These are phyloP conservation scores for Cyberlindnera sargentensis DNA, from an alignment of 805 yeast species.

Conservation along the genomic window DNA sequence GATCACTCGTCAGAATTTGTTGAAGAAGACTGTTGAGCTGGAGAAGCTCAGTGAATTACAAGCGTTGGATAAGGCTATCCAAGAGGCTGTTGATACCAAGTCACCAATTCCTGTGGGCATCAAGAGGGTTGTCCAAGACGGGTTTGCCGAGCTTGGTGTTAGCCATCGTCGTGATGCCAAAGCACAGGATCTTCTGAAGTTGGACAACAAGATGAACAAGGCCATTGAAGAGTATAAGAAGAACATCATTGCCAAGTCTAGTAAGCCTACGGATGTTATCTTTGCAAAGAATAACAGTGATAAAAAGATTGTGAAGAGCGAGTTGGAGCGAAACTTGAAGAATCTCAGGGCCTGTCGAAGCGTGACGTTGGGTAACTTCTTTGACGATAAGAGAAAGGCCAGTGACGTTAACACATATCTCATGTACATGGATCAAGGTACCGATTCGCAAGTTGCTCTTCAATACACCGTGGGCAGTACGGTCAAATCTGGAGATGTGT, in stretches of 20 bases:
- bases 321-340: slow-evolving; percentile 42
- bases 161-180: slow-evolving; percentile 28
- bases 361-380: slow-evolving; percentile 61
- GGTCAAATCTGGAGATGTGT: slow-evolving; percentile 72
- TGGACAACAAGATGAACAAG: slow-evolving; percentile 18
- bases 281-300: slow-evolving; percentile 20
- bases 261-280: slow-evolving; percentile 12
- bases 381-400: slow-evolving; percentile 20
- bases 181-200: slow-evolving; percentile 12
- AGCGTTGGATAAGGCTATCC: slow-evolving; percentile 53
- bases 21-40: slow-evolving; percentile 17
- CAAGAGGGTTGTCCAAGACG: slow-evolving; percentile 22
- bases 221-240: slow-evolving; percentile 15
- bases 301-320: slow-evolving; percentile 47
- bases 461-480: slow-evolving; percentile 88
- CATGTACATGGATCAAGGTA: slow-evolving; percentile 74
- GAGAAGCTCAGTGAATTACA: slow-evolving; percentile 47
- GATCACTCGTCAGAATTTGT: slow-evolving; percentile 4
- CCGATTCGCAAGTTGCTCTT: slow-evolving; percentile 75
- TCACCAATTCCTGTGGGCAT: slow-evolving; percentile 25
- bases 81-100: slow-evolving; percentile 42
- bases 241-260: slow-evolving; percentile 13
- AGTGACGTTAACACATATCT: slow-evolving; percentile 50
- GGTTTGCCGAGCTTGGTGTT: slow-evolving; percentile 33
- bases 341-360: slow-evolving; percentile 60